Evolutionary conservation across 2,329 filamentous ascomycete species (phyloP).

Genomic region (Botrytis fabae): DNA sequence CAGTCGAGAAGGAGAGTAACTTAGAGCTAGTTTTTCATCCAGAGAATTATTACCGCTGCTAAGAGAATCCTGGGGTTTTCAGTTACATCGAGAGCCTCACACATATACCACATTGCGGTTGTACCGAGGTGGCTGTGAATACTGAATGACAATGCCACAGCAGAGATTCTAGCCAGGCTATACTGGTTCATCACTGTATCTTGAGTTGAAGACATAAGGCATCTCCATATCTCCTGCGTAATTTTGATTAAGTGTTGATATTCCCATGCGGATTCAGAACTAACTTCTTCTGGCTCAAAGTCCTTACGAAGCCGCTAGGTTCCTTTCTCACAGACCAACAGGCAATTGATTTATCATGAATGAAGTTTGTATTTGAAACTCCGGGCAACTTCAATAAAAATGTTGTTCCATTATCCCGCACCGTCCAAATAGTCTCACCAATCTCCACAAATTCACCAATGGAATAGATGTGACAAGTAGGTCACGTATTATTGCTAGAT

Average conservation of each 20-base stretch:
- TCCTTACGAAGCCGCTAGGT: no score
- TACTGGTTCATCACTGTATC: neutral
- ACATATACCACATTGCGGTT: neutral
- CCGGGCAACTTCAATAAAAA: no score
- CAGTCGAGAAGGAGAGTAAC: neutral
- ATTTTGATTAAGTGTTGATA: neutral
- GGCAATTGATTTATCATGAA: no score
- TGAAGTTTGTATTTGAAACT: no score
- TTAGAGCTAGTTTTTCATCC: neutral
- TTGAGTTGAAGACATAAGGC: neutral
- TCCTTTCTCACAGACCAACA: no score
- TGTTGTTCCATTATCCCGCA: no score
- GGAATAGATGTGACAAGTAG: no score
- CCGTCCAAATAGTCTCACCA: no score
- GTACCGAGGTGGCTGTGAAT: neutral
- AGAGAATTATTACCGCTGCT: neutral
- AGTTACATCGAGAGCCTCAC: neutral
- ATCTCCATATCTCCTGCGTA: neutral
- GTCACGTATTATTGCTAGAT: no score
- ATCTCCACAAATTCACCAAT: no score
- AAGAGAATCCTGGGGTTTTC: neutral
- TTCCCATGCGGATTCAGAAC: neutral
- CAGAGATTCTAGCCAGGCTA: neutral
- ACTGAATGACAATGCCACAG: neutral
- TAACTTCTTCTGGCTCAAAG: no score